phyloP scores from a whole-genome alignment of 2,329 filamentous ascomycete species.

The Whalleya microplaca region DNA sequence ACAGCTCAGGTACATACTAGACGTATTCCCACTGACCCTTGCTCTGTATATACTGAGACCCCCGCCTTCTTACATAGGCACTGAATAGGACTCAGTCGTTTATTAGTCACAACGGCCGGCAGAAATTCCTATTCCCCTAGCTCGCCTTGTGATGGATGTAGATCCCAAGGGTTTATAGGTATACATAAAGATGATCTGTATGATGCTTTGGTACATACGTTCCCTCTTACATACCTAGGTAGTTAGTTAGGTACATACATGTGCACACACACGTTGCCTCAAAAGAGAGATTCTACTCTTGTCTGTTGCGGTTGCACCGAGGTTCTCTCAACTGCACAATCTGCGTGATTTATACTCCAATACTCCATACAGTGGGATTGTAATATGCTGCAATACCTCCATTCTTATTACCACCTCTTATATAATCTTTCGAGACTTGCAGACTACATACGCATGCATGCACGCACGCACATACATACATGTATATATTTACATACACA shows the following conservation, averaged over 20 bases:
- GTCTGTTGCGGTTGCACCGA: background rate
- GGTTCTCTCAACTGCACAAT: background rate
- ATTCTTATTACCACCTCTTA: background rate
- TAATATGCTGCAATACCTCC: too few relatives aligned
- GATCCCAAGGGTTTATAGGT: too few relatives aligned
- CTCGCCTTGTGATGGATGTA: too few relatives aligned
- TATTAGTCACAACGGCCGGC: background rate
- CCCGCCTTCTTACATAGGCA: background rate
- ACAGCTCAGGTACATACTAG: background rate
- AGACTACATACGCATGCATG: conserved; percentile 5
- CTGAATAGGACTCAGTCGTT: background rate
- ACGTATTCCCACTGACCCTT: background rate
- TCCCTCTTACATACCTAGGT: too few relatives aligned
- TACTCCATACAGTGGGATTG: background rate
- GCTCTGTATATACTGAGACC: background rate
- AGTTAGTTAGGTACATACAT: background rate
- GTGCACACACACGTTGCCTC: background rate
- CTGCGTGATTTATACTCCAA: background rate
- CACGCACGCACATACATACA: background rate
- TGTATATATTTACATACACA: background rate
- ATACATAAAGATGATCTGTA: too few relatives aligned
- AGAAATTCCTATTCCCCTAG: background rate
- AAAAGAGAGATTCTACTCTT: too few relatives aligned
- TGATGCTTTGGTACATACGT: too few relatives aligned
- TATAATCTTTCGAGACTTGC: background rate